phyloP scores from a whole-genome alignment of 805 yeast species.

The Cyberlindnera bimundalis region DNA sequence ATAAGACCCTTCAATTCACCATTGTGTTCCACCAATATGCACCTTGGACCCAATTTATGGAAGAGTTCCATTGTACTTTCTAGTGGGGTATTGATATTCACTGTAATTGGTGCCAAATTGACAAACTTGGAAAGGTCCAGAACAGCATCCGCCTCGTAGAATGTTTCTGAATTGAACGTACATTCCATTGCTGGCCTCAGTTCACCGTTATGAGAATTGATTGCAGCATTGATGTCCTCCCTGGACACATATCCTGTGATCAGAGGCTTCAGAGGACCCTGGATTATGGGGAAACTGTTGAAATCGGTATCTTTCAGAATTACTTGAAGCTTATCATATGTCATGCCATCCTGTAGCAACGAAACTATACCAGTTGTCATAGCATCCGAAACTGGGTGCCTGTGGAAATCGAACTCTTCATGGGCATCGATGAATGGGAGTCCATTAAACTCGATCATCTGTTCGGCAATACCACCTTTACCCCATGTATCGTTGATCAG shows the following conservation, averaged over 20 bases:
- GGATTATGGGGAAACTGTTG: conserved; percentile 55
- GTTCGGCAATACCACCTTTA: conserved; percentile 90
- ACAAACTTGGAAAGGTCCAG: conserved; percentile 33
- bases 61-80: conserved; percentile 67
- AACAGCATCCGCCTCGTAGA: conserved; percentile 10
- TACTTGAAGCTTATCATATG: conserved; percentile 32
- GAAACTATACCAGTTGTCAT: conserved; percentile 50
- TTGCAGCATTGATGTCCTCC: conserved; percentile 35
- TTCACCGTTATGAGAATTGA: conserved; percentile 31
- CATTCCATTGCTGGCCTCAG: conserved; percentile 19
- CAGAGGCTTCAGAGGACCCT: conserved; percentile 34
- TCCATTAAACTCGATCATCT: conserved; percentile 86
- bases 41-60: conserved; percentile 74
- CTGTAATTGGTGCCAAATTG: conserved; percentile 59
- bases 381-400: conserved; percentile 47
- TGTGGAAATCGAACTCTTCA: conserved; percentile 60
- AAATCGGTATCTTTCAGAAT: conserved; percentile 34
- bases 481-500: conserved; percentile 76
- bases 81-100: conserved; percentile 50
- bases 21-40: conserved; percentile 59
- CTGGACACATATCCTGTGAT: conserved; percentile 46
- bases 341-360: conserved; percentile 37
- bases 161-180: conserved; percentile 5
- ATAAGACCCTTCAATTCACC: conserved; percentile 71
- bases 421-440: conserved; percentile 76